phyloP scores from a whole-genome alignment of 75 land plant genomes.

The Pinus taeda region DNA sequence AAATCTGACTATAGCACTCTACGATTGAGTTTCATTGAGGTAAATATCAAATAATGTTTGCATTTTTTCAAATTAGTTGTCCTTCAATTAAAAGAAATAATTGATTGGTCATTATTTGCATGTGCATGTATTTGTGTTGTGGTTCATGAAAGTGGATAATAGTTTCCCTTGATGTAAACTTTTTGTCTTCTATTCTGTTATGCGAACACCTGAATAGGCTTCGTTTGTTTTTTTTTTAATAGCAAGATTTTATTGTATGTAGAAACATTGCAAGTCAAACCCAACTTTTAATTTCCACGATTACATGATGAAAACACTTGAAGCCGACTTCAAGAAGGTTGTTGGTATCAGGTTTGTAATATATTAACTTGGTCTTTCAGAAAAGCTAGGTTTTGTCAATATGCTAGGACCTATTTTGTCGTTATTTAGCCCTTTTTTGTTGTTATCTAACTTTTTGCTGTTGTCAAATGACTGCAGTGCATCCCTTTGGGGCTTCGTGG shows the following conservation, averaged over 20 bases:
- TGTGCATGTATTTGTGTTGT: too few species aligned
- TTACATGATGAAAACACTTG: slow-evolving; percentile 77
- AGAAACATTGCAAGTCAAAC: slow-evolving; percentile 56
- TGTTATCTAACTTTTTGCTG: background rate
- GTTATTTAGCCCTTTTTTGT: background rate
- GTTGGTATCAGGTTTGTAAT: slow-evolving; percentile 78
- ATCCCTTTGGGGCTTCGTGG: slow-evolving; percentile 79
- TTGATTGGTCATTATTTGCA: too few species aligned
- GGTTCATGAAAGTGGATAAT: too few species aligned
- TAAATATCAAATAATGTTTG: too few species aligned
- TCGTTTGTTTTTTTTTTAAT: background rate
- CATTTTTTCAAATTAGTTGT: too few species aligned
- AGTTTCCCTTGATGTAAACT: too few species aligned
- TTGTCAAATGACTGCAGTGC: slow-evolving; percentile 48
- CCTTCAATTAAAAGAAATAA: too few species aligned
- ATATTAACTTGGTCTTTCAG: background rate
- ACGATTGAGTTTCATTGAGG: slow-evolving; percentile 67
- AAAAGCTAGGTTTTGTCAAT: background rate
- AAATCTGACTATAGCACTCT: slow-evolving; percentile 66
- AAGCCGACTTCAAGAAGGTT: slow-evolving; percentile 77
- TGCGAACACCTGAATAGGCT: too few species aligned
- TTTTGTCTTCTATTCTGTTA: too few species aligned
- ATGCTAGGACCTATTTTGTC: background rate
- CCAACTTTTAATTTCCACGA: slow-evolving; percentile 68
- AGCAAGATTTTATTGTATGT: slow-evolving; percentile 2